phyloP scores from a whole-genome alignment of 2,329 filamentous ascomycete genomes.

The Clonostachys chloroleuca region DNA sequence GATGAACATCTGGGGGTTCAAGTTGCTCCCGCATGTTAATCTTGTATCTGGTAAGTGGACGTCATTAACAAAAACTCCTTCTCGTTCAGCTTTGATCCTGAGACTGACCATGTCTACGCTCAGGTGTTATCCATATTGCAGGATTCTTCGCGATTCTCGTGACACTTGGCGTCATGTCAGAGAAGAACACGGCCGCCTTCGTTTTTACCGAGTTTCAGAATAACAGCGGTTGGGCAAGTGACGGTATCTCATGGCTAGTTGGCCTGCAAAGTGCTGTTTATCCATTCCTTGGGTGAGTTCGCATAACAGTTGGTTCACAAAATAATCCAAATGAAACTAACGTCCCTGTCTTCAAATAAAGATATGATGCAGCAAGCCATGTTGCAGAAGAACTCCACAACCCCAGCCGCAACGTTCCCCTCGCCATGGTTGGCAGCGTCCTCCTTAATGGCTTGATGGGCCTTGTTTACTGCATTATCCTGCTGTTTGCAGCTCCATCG shows the following conservation, averaged over 20 bases:
- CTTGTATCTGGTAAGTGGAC: constrained; percentile 4
- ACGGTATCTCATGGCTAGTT: constrained; percentile 23
- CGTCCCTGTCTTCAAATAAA: constrained; percentile 1
- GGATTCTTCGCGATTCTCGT: constrained; percentile 19
- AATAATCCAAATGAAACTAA: too few relatives aligned
- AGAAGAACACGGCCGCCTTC: constrained; percentile 18
- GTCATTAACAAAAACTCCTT: neutral
- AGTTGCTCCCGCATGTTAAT: constrained; percentile 29
- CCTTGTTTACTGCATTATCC: constrained; percentile 16
- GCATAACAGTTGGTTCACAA: neutral
- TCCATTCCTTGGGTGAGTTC: constrained; percentile 22
- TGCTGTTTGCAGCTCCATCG: constrained; percentile 34
- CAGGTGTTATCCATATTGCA: constrained; percentile 16
- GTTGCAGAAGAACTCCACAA: constrained; percentile 24
- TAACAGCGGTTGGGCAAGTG: constrained; percentile 20
- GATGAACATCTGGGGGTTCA: constrained; percentile 34
- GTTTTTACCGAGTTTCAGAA: constrained; percentile 24
- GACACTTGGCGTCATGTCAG: constrained; percentile 18
- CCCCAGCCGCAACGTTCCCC: constrained; percentile 24
- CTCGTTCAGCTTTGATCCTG: too few relatives aligned
- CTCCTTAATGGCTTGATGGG: constrained; percentile 37
- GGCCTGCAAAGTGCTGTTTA: constrained; percentile 22
- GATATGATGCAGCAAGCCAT: constrained; percentile 25
- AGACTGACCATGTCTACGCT: neutral
- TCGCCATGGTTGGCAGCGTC: constrained; percentile 28